These are phyloP conservation scores for Sclerotinia sclerotiorum DNA, from an alignment of 2,329 filamentous ascomycete genomes.

Conservation along the genomic window DNA sequence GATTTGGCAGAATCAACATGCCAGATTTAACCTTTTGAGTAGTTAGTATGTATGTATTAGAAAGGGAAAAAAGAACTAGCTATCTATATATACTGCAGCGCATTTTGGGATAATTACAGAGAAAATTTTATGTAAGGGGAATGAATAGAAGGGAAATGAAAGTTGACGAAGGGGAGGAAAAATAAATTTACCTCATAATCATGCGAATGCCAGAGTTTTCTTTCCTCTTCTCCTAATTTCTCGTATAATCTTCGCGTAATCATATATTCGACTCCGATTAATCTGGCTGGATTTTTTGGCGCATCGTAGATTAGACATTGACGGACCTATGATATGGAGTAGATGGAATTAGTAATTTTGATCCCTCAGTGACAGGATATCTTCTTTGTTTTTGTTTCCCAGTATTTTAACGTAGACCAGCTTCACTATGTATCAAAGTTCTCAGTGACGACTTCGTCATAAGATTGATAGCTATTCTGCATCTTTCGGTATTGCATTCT, in stretches of 20 bases:
- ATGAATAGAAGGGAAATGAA: not conserved
- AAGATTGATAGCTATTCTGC: not conserved
- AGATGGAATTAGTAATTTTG: not conserved
- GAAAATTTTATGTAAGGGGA: no score
- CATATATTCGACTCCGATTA: constrained; percentile 80
- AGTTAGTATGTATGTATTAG: not conserved
- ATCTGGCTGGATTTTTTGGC: constrained; percentile 61
- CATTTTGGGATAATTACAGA: no score
- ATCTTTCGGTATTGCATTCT: not conserved
- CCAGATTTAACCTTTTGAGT: constrained; percentile 44
- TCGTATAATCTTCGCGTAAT: constrained; percentile 67
- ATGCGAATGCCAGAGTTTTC: constrained; percentile 73
- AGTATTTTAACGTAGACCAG: no score
- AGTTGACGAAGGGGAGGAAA: not conserved
- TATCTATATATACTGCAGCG: constrained; percentile 31
- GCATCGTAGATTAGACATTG: constrained; percentile 86
- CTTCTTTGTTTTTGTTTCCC: no score
- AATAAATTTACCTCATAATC: constrained; percentile 59
- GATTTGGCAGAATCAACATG: constrained; percentile 73
- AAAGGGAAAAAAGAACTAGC: not conserved
- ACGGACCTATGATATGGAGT: constrained; percentile 40
- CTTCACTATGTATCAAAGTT: no score
- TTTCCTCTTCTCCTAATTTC: constrained; percentile 64
- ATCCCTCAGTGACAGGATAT: not conserved
- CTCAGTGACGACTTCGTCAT: not conserved